Percentiles rank a stretch among this genome's conserved stretches.
These are phyloP conservation scores for Penicillium diatomitis DNA, from an alignment of 495 filamentous ascomycete genomes.

Conservation along the genomic window DNA sequence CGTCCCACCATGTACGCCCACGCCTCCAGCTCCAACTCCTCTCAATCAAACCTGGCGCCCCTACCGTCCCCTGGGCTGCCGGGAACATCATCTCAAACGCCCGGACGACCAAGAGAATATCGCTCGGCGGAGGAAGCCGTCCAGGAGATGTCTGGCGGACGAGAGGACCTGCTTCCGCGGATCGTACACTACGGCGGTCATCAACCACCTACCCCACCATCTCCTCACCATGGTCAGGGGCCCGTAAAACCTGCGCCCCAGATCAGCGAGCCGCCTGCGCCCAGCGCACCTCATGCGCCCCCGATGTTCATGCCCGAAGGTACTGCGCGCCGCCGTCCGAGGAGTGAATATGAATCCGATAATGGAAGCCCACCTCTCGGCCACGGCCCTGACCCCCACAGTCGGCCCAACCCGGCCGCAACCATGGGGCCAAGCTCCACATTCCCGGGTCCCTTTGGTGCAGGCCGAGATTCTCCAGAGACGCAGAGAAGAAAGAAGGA, in stretches of 20 bases:
- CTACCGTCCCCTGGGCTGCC: conserved; percentile 64
- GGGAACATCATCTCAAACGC: conserved; percentile 37
- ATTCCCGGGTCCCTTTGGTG: conserved; percentile 62
- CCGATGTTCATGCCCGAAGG: conserved; percentile 26
- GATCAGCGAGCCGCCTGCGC: conserved; percentile 14
- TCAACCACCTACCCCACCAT: conserved; percentile 86
- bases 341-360: conserved; percentile 86
- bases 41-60: conserved; percentile 59
- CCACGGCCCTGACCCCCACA: conserved; percentile 31
- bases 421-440: conserved; percentile 48
- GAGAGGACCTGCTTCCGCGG: conserved; percentile 82
- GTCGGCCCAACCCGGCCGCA: conserved; percentile 58
- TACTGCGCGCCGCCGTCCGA: conserved; percentile 60
- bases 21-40: conserved; percentile 48
- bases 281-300: conserved; percentile 17
- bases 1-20: conserved; percentile 28
- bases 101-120: conserved; percentile 71
- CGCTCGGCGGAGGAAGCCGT: conserved; percentile 94
- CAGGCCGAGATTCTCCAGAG: conserved; percentile 72
- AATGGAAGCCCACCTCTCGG: conserved; percentile 43
- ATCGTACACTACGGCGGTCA: conserved; percentile 91
- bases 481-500: conserved; percentile 85
- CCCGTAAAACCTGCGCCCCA: conserved; percentile 28
- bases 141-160: conserved; percentile 76
- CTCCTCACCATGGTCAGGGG: conserved; percentile 45